Base-by-base conservation (phyloP, 495 filamentous ascomycete species). In the Aspergillus incahuasiensis region DNA sequence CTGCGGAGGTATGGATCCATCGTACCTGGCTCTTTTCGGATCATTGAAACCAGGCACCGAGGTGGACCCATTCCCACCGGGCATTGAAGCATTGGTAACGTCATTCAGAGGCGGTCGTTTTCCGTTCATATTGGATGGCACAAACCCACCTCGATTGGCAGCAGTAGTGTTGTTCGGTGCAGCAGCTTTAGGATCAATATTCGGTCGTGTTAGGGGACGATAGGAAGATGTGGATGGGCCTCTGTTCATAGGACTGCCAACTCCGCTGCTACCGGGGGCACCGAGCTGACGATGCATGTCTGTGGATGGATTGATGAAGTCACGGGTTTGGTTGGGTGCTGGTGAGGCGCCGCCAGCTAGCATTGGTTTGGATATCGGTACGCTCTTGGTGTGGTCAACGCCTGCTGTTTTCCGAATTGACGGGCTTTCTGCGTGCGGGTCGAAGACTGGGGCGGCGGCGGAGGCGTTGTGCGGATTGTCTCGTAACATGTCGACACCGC, bases 391-490 rank as follows among this genome's bases (percentile, higher is more conserved):
- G 60, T 94, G 89, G 59, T 96, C 90, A 44, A 97, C 79, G n/a
- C 91, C 91, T 0, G 87, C 85, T 3, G 92, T 96, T 63, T 92
- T 91, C 28, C 89, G 85, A 55, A 96, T 92, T 0, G 89, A 91
- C 0, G 91, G 89, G 57, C 87, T 91, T 59, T 95, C 90, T 5
- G 84, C 78, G 52, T 86, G 82, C 3, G 90, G 90, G 64, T 97
- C 89, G 69, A 96, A 97, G 46, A 82, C 79, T 7, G 78, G 79
- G 15, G 82, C 75, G 5, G 70, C 49, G 5, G 76, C 70, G 2
- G 62, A 7, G 18, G 54, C 44, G 28, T 25, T 64, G 39, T 74
- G 69, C n/a, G 77, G 69, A 22, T 77, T 73, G 20, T 78, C 78
- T 21, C 72, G 71, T n/a, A 72, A 54, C 24, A 71, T 64, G 20